Evolutionary conservation across 2,329 filamentous ascomycete species (phyloP).

Genomic region (Paradendryphiella salina): DNA sequence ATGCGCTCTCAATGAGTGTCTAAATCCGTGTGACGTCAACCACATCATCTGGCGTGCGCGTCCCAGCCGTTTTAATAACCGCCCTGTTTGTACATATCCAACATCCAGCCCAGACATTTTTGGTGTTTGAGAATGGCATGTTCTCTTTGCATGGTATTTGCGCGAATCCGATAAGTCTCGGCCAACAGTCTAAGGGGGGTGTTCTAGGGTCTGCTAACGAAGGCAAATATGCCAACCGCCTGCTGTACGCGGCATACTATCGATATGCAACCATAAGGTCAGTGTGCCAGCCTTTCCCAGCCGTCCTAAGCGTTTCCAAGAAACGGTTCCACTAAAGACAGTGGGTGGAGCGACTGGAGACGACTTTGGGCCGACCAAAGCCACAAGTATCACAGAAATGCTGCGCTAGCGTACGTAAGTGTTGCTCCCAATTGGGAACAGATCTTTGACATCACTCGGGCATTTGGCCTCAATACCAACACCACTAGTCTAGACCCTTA

Average conservation of each 20-base stretch:
- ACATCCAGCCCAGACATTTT: background rate
- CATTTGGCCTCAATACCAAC: slow-evolving; percentile 14
- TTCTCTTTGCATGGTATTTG: background rate
- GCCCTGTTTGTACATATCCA: background rate
- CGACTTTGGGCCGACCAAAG: slow-evolving; percentile 7
- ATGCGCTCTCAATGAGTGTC: background rate
- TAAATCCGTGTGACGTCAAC: slow-evolving; percentile 12
- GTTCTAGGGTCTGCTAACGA: background rate
- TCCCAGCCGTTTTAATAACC: background rate
- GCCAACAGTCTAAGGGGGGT: background rate
- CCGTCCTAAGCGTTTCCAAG: slow-evolving; percentile 13
- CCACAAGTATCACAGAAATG: slow-evolving; percentile 23
- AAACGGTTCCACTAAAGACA: slow-evolving; percentile 12
- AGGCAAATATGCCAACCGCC: slow-evolving; percentile 5
- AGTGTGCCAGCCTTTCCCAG: slow-evolving; percentile 1
- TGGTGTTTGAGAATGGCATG: slow-evolving; percentile 6
- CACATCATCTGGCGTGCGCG: slow-evolving; percentile 3
- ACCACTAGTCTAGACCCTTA: slow-evolving; percentile 5
- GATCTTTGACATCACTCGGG: slow-evolving; percentile 23
- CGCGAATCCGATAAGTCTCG: slow-evolving; percentile 1
- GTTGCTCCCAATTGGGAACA: slow-evolving; percentile 14
- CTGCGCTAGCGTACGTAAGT: slow-evolving; percentile 19
- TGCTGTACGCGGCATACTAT: slow-evolving; percentile 7
- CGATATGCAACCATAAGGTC: slow-evolving; percentile 9
- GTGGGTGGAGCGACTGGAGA: slow-evolving; percentile 18